Base-by-base conservation (phyloP, 1,284 basidiomycete species). In the Prillingera fragicola region DNA sequence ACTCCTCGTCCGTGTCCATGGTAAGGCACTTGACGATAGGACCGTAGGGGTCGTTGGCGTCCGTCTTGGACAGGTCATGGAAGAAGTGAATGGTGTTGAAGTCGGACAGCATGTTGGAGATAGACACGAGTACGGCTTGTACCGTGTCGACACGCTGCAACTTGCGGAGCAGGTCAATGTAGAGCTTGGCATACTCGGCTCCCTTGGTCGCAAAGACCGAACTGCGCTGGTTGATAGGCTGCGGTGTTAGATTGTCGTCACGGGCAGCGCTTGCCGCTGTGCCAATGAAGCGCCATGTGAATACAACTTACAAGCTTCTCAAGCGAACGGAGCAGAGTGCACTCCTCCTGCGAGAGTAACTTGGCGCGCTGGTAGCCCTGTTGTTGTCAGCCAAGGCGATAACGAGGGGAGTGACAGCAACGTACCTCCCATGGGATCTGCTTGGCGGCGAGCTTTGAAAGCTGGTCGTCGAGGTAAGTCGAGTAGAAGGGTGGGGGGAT, bases 311-410 rank as follows among this genome's bases (percentile, higher is more conserved):
- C 70, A 8, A 68, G 85, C 57, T 84, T 80, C 69, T 88, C 87
- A 24, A 94, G 83, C 60, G 81, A 85, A 77, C 92, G 91, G 64
- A 98, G 84, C 60, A 89, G 80, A n/a, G 79, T 74, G 33, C 96
- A 80, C 70, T 97, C 92, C 47, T 95, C 89, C 10, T 80, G 76
- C 15, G 87, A 87, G 59, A 97, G 81, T 34, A 94, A 80, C 48
- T 85, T 90, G 36, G 90, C 91, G 51, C 94, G 85, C 74, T 95
- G 91, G 74, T 97, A 97, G 52, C 87, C 91, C 85, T 87, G 61
- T 24, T n/a, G 40, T 17, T 28, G 43, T 32, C 28, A 52, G 41
- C 41, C 9, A 35, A 25, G 13, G 13, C 12, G 26, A 14, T 8
- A 15, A 4, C 25, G 19, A 3, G 1, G 8, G 7, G 18, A n/a